Evolutionary conservation across 2,329 filamentous ascomycete genomes (phyloP).

Genomic region (Paecilomyces niveus): DNA sequence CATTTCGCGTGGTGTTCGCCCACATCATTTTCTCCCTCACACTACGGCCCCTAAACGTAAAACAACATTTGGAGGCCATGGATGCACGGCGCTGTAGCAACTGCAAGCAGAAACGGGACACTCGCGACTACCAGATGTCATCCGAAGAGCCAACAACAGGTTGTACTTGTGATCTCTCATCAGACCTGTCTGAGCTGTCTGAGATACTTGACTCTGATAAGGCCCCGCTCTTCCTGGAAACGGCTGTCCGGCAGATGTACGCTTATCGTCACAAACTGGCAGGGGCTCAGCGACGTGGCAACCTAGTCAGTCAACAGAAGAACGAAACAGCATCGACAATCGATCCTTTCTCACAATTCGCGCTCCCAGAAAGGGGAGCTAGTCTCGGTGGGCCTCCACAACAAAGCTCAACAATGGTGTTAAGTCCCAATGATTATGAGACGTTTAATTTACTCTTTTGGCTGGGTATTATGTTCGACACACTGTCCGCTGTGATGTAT

Average conservation of each 20-base stretch:
- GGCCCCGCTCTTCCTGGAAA: conserved; percentile 32
- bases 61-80: not conserved
- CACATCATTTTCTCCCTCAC: conserved; percentile 42
- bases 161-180: not conserved
- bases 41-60: conserved; percentile 29
- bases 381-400: not conserved
- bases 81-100: not conserved
- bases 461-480: conserved; percentile 55
- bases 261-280: conserved; percentile 17
- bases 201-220: conserved; percentile 16
- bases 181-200: conserved; percentile 5
- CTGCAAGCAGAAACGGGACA: not conserved
- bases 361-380: not conserved
- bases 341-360: not conserved
- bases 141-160: not conserved
- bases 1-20: conserved; percentile 39
- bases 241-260: conserved; percentile 34
- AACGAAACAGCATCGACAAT: not conserved
- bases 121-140: not conserved
- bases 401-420: conserved; percentile 6
- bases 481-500: conserved; percentile 49
- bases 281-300: conserved; percentile 6
- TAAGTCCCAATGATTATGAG: conserved; percentile 30
- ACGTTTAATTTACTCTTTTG: conserved; percentile 52
- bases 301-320: not conserved